Evolutionary conservation across 768 basidiomycete genomes (phyloP).

Genomic region (Tulasnella calospora): DNA sequence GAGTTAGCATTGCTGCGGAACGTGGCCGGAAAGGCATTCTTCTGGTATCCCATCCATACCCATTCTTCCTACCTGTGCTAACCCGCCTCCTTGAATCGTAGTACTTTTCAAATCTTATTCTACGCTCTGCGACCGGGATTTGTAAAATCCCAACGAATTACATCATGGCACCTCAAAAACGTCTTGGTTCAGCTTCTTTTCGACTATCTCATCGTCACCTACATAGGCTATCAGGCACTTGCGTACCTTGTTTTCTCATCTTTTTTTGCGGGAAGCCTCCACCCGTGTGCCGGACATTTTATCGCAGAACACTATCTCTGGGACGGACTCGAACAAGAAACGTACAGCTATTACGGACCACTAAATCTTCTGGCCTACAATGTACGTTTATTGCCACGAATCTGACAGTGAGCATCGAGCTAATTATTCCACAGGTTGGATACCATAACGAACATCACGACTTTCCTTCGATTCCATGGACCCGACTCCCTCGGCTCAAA

Average conservation of each 20-base stretch:
- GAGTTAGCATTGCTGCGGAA: conserved; percentile 88
- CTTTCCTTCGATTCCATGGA: conserved; percentile 96
- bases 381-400: conserved; percentile 44
- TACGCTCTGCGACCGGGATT: conserved; percentile 95
- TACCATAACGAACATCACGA: conserved; percentile 99
- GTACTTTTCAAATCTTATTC: conserved; percentile 96
- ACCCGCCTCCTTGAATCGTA: conserved; percentile 34
- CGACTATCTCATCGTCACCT: conserved; percentile 59
- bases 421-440: conserved; percentile 58
- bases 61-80: neutral
- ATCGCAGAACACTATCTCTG: conserved; percentile 96
- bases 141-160: conserved; percentile 75
- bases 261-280: conserved; percentile 94
- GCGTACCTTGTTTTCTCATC: conserved; percentile 82
- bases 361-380: conserved; percentile 91
- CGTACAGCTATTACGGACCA: conserved; percentile 93
- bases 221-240: conserved; percentile 44
- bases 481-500: conserved; percentile 76
- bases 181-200: conserved; percentile 62
- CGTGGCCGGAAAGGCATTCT: conserved; percentile 96
- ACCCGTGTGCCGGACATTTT: conserved; percentile 95
- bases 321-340: conserved; percentile 90
- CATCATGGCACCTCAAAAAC: conserved; percentile 82
- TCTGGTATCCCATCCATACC: conserved; percentile 59
- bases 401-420: neutral